Evolutionary conservation across 306 rosid genomes (phyloP).

Genomic region (Prosopis cineraria): DNA sequence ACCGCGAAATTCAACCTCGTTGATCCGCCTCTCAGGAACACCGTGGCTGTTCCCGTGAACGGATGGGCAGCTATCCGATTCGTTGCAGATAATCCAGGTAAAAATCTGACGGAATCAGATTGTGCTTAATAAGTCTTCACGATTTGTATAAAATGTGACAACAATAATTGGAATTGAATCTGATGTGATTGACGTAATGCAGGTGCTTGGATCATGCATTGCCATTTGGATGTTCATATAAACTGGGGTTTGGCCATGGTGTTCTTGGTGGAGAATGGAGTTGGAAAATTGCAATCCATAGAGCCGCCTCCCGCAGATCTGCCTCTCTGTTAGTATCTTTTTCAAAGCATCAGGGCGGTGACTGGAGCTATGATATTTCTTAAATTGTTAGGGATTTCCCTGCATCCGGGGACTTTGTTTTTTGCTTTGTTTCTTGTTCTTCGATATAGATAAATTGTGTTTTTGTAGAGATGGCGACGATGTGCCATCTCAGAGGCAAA

Average conservation of each 20-base stretch:
- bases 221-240: conserved; percentile 96
- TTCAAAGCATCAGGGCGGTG: not conserved
- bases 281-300: conserved; percentile 65
- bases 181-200: not conserved
- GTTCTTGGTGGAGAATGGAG: conserved; percentile 82
- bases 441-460: conserved; percentile 25
- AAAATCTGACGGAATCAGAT: not conserved
- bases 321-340: conserved; percentile 62
- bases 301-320: conserved; percentile 83
- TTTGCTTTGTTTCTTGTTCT: conserved; percentile 36
- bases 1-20: conserved; percentile 73
- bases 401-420: conserved; percentile 39
- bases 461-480: conserved; percentile 30
- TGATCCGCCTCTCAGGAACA: conserved; percentile 90
- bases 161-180: not conserved
- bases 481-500: conserved; percentile 17
- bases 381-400: conserved; percentile 35
- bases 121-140: not conserved
- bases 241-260: conserved; percentile 92
- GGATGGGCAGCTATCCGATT: conserved; percentile 97
- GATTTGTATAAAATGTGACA: not conserved
- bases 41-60: conserved; percentile 75
- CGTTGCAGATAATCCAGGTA: conserved; percentile 96
- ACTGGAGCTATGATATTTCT: conserved; percentile 28
- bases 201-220: conserved; percentile 94